Conservation (phyloP, 2,329 filamentous ascomycete species). For the Periconia digitata region DNA sequence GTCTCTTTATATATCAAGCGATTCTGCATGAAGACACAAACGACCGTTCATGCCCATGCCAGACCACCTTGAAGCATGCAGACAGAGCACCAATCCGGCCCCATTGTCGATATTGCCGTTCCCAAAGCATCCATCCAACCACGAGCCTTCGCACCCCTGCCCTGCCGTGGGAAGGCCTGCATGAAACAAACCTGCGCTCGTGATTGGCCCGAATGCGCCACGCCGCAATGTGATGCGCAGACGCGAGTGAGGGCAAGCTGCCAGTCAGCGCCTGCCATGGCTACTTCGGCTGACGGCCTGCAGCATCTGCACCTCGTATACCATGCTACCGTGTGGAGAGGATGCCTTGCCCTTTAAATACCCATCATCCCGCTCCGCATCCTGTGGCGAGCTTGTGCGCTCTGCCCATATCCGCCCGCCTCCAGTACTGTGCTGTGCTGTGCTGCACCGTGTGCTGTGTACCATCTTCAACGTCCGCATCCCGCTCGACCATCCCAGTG, state of each 20-base stretch:
- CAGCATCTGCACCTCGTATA: not conserved
- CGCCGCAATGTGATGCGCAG: constrained; percentile 32
- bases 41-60: no score
- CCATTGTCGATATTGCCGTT: constrained; percentile 4
- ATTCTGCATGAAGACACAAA: no score
- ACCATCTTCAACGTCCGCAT: not conserved
- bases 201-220: constrained; percentile 28
- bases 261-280: constrained; percentile 36
- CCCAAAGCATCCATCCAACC: constrained; percentile 1
- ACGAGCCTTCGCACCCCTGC: not conserved
- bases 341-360: not conserved
- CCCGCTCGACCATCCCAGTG: not conserved
- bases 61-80: no score
- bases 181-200: constrained; percentile 6
- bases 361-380: not conserved
- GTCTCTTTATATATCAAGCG: no score
- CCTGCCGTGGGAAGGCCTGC: no score
- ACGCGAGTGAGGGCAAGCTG: constrained; percentile 25
- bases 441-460: no score
- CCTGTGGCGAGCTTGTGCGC: not conserved
- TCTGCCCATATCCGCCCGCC: no score
- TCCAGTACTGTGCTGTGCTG: no score
- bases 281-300: constrained; percentile 8
- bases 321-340: no score
- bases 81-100: constrained; percentile 1